Percentiles rank a stretch among this genome's conserved stretches.
These are phyloP conservation scores for Royoungia palumana DNA, from an alignment of 768 basidiomycete genomes.

Conservation along the genomic window DNA sequence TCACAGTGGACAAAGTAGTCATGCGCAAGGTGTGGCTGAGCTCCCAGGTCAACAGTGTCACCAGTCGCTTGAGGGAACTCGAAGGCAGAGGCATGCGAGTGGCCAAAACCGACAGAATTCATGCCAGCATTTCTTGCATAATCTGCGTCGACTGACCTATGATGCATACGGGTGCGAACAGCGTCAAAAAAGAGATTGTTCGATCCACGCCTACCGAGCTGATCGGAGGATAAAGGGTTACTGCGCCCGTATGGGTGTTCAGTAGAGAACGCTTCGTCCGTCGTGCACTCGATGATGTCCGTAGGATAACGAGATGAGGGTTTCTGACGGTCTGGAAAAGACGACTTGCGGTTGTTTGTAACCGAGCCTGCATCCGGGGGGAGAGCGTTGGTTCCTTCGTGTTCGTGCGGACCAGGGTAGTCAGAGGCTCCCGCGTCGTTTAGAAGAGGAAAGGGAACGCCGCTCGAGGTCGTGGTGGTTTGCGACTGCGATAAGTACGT, in stretches of 20 bases:
- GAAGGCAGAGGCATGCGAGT: constrained; percentile 20
- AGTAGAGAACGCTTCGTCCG: constrained; percentile 10
- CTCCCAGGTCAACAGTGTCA: constrained; percentile 24
- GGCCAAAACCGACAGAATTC: constrained; percentile 20
- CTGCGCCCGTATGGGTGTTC: constrained; percentile 16
- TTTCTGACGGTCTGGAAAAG: constrained; percentile 20
- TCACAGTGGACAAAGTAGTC: constrained; percentile 29
- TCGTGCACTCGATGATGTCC: constrained; percentile 13
- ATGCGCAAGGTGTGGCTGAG: constrained; percentile 23
- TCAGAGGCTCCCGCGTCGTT: constrained; percentile 20
- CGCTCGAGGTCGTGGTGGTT: constrained; percentile 21
- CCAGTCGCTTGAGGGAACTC: constrained; percentile 18
- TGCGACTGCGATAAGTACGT: constrained; percentile 34
- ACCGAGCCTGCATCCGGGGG: constrained; percentile 9
- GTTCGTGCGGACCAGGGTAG: constrained; percentile 19
- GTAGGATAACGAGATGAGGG: constrained; percentile 13
- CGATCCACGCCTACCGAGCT: constrained; percentile 32
- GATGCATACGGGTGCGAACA: constrained; percentile 24
- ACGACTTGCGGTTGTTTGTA: constrained; percentile 7
- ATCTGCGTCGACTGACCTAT: constrained; percentile 25
- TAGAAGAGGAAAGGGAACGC: constrained; percentile 24
- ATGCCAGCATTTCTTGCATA: constrained; percentile 18
- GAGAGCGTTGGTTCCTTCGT: constrained; percentile 16
- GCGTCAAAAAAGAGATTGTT: constrained; percentile 41
- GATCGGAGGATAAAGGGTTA: constrained; percentile 15